A percentile compares a stretch with the other conserved stretches of the same genome.
Conservation (phyloP, 179 eudicot genomes). For the Vitellaria paradoxa region DNA sequence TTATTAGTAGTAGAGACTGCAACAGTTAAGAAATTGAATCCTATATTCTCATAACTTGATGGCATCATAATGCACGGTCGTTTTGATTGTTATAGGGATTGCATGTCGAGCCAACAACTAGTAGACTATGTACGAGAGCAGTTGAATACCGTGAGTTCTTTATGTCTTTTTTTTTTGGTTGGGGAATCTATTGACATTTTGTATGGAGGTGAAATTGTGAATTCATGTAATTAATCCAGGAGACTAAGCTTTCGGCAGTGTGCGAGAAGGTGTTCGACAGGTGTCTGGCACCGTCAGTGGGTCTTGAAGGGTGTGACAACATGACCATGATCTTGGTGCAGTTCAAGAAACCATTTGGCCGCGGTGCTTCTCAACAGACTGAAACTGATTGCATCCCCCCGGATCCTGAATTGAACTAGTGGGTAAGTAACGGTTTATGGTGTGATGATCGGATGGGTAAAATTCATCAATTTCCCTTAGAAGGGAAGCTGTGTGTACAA, state of each 20-base stretch:
- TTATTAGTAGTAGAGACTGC: no score
- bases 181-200: neutral
- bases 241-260: slow-evolving; percentile 58
- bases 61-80: no score
- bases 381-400: neutral
- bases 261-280: slow-evolving; percentile 59
- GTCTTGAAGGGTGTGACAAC: slow-evolving; percentile 77
- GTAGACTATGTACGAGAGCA: slow-evolving; percentile 37
- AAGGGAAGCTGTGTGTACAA: neutral
- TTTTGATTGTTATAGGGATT: slow-evolving; percentile 30
- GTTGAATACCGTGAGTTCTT: slow-evolving; percentile 28
- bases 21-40: no score
- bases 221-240: slow-evolving; percentile 27
- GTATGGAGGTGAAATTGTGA: neutral
- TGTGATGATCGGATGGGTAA: neutral
- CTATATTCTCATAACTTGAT: no score
- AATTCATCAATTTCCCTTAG: neutral
- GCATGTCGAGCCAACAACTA: slow-evolving; percentile 41
- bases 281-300: slow-evolving; percentile 65
- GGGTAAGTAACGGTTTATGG: neutral
- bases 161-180: neutral
- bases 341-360: slow-evolving; percentile 39
- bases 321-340: slow-evolving; percentile 78
- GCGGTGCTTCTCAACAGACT: slow-evolving; percentile 14
- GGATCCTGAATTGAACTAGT: neutral